A percentile compares a stretch with the other conserved stretches of the same genome.
phyloP scores from a whole-genome alignment of 176 grass and related monocot species.

The Eragrostis curvula region DNA sequence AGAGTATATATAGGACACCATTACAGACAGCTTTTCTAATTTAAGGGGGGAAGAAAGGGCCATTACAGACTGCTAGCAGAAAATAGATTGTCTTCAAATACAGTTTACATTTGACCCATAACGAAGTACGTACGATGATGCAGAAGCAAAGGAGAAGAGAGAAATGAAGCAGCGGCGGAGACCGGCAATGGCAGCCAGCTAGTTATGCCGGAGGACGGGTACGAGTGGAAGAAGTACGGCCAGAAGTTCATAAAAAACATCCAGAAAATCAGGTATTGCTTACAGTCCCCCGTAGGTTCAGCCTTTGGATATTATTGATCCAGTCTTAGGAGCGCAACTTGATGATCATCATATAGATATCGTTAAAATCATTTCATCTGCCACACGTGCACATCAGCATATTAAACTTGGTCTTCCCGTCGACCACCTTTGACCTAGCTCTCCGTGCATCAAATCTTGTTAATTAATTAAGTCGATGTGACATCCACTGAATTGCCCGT shows the following conservation, averaged over 20 bases:
- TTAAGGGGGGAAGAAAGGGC: no score
- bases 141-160: conserved; percentile 13
- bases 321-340: not conserved
- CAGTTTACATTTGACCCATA: not conserved
- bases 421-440: conserved; percentile 27
- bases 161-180: not conserved
- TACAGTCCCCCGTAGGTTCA: no score
- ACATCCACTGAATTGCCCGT: not conserved
- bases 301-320: no score
- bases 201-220: conserved; percentile 67
- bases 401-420: not conserved
- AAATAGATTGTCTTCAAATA: no score
- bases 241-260: conserved; percentile 86
- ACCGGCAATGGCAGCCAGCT: conserved; percentile 16
- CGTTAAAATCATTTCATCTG: no score
- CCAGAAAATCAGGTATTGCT: conserved; percentile 62
- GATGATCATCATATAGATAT: not conserved
- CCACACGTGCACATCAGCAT: not conserved
- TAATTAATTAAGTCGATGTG: not conserved
- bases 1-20: no score
- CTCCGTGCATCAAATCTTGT: not conserved
- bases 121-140: not conserved
- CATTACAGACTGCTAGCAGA: no score
- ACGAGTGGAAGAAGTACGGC: conserved; percentile 93
- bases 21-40: no score